Base-by-base conservation (phyloP, 2,329 filamentous ascomycete species). In the Aspergillus viridinutans region DNA sequence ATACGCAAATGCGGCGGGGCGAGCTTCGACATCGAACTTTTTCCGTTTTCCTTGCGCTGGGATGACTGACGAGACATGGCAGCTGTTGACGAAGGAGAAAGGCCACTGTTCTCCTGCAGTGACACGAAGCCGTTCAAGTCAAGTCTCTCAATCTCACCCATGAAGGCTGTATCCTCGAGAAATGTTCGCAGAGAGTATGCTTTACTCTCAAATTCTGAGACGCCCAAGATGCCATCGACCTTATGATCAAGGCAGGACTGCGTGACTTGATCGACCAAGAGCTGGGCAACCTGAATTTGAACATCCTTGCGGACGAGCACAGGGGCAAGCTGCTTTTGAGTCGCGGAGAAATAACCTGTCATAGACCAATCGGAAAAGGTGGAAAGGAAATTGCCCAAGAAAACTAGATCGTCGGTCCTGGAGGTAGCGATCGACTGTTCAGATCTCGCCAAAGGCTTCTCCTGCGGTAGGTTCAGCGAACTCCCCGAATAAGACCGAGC, bases 1-100 rank as follows among this genome's bases (percentile, higher is more conserved):
- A 86, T 71, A 40, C 80, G 78, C 32, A 87, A 65, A 64, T 83
- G 79, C 3, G 83, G 83, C 1, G 80, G 70, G 17, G 71, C 70
- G n/a, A 85, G 65, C 25, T 72, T 74, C 35, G 72, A 72, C 55
- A 78, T 76, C 35, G 71, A 69, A 52, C 67, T 70, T 63, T 62
- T 70, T 25, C 61, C 54, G 45, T 59, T 20, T 28, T 71, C 68
- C 60, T 69, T 72, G 21, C 64, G 63, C 14, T 67, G 63, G 28
- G 62, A 56, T 25, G 62, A 65, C 28, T 60, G 61, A 20, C 67
- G 59, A 28, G 58, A 47, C 45, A 61, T 57, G 47, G 58, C 49
- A 7, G 45, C 54, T 55, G 49, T 56, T 55, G 23, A 58, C 42
- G 58, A 53, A 45, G 63, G 58, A 10, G 59, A 58, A 53, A 43